These are phyloP conservation scores for Xylaria longipes DNA, from an alignment of 495 filamentous ascomycete species.

Conservation along the genomic window DNA sequence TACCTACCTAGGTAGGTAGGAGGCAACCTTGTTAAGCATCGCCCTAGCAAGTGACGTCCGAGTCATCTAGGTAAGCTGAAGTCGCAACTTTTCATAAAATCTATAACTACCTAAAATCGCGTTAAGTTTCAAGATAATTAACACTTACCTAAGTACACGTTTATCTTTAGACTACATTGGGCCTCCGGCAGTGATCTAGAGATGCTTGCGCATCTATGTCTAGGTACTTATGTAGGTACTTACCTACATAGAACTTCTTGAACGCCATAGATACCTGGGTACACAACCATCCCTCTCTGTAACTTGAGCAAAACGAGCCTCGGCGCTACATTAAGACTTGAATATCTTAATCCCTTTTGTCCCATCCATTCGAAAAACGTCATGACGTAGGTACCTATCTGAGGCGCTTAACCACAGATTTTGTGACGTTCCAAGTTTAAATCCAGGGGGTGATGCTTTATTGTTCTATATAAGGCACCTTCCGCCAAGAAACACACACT, in stretches of 20 bases:
- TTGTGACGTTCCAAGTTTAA: background rate
- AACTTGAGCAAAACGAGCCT: background rate
- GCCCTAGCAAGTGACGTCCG: background rate
- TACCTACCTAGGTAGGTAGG: background rate
- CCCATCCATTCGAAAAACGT: background rate
- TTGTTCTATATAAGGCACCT: background rate
- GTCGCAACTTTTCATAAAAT: background rate
- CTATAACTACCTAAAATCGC: background rate
- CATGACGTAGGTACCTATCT: too few relatives aligned
- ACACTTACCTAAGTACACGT: too few relatives aligned
- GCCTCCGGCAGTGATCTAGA: too few relatives aligned
- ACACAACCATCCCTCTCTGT: too few relatives aligned
- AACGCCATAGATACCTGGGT: background rate
- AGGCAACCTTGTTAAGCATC: too few relatives aligned
- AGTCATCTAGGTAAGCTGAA: background rate
- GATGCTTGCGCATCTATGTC: too few relatives aligned
- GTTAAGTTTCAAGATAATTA: background rate
- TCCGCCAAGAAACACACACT: background rate
- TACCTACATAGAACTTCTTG: background rate
- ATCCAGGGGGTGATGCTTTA: background rate
- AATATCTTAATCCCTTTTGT: background rate
- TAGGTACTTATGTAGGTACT: too few relatives aligned
- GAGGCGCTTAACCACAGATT: too few relatives aligned
- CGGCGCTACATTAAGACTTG: background rate
- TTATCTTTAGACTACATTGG: too few relatives aligned